phyloP scores from a whole-genome alignment of 345 rosid species.

The Pugionium dolabratum region DNA sequence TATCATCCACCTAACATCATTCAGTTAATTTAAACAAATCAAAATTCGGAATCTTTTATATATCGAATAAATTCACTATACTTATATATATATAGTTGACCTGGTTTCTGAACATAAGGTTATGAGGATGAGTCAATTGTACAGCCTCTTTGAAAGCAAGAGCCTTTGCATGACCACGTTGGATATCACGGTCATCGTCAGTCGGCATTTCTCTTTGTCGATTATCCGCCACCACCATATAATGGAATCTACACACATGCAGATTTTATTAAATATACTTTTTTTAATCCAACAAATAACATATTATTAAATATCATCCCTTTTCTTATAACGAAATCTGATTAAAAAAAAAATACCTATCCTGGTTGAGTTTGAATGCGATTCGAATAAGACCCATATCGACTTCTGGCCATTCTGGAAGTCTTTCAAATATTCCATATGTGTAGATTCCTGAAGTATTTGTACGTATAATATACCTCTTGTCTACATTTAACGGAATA shows the following conservation, averaged over 20 bases:
- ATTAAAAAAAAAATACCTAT: conserved; percentile 46
- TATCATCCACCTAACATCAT: conserved; percentile 81
- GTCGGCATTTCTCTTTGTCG: conserved; percentile 78
- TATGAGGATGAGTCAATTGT: conserved; percentile 60
- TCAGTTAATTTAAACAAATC: not conserved
- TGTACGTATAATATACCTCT: conserved; percentile 66
- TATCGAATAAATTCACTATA: not conserved
- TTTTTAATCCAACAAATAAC: not conserved
- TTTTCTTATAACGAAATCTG: not conserved
- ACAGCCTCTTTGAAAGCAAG: conserved; percentile 79
- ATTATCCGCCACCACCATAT: conserved; percentile 68
- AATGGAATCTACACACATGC: conserved; percentile 54
- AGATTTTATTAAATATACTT: not conserved
- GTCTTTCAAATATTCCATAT: conserved; percentile 78
- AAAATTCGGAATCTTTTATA: not conserved
- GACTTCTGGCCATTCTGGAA: conserved; percentile 70
- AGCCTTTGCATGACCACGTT: conserved; percentile 46
- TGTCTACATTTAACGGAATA: conserved; percentile 62
- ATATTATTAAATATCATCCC: not conserved
- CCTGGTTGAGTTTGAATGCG: conserved; percentile 72
- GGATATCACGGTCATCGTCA: conserved; percentile 66
- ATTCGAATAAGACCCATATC: conserved; percentile 70
- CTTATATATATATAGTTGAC: conserved; percentile 35
- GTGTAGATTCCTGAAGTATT: conserved; percentile 72
- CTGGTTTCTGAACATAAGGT: conserved; percentile 68